Evolutionary conservation across 2,329 filamentous ascomycete species (phyloP).

Genomic region (Tolypocladium pustulatum): DNA sequence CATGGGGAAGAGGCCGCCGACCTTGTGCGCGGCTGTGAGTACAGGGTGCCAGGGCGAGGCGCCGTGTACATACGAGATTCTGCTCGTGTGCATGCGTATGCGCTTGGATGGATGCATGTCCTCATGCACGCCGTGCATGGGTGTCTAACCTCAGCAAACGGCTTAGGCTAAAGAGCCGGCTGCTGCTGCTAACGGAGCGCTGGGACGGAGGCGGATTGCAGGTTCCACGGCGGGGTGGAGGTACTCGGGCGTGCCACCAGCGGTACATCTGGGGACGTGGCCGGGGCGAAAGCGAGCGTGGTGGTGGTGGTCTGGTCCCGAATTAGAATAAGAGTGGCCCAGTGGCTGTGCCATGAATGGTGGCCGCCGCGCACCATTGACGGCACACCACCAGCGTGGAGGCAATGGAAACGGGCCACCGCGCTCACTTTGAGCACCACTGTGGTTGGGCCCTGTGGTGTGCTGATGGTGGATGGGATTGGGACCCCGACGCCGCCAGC

Average conservation of each 20-base stretch:
- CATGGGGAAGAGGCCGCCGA: slow-evolving; percentile 2
- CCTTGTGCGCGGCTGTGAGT: slow-evolving; percentile 3
- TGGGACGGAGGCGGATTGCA: background rate
- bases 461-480: background rate
- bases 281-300: background rate
- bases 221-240: background rate
- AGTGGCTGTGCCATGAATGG: slow-evolving; percentile 20
- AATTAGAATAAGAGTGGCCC: slow-evolving; percentile 20
- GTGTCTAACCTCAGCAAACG: background rate
- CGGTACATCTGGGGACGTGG: slow-evolving; percentile 17
- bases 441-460: background rate
- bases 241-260: slow-evolving; percentile 5
- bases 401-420: background rate
- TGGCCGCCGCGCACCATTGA: slow-evolving; percentile 4
- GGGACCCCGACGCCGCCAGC: background rate
- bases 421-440: background rate
- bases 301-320: slow-evolving; percentile 12
- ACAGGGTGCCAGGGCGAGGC: background rate
- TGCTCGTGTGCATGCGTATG: background rate
- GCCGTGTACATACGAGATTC: too few species aligned
- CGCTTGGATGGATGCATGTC: background rate
- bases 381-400: background rate
- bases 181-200: background rate
- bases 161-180: background rate
- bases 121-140: background rate